A percentile compares a stretch with the other conserved stretches of the same genome.
These are phyloP conservation scores for Nigrograna mackinnonii DNA, from an alignment of 2,329 filamentous ascomycete species.

Conservation along the genomic window DNA sequence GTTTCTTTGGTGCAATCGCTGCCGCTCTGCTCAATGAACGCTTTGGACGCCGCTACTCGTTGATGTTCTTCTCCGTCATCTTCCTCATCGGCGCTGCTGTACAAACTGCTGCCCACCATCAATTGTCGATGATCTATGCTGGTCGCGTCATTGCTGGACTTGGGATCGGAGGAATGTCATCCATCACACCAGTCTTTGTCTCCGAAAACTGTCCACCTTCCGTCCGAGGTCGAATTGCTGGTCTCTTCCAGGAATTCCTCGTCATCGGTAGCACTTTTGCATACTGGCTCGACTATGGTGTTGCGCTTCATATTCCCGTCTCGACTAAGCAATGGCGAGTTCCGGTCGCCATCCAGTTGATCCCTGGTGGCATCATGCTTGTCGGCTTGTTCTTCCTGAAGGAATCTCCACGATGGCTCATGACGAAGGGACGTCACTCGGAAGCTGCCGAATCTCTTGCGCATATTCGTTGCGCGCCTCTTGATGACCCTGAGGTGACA, in stretches of 20 bases:
- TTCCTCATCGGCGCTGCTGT: conserved; percentile 41
- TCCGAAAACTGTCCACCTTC: conserved; percentile 59
- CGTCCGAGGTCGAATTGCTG: conserved; percentile 60
- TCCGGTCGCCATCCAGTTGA: conserved; percentile 52
- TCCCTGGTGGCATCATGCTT: conserved; percentile 33
- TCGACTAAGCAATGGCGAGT: conserved; percentile 63
- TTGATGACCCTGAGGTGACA: conserved; percentile 18
- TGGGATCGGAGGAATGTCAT: conserved; percentile 57
- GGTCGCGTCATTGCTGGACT: conserved; percentile 59
- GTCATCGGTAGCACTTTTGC: conserved; percentile 57
- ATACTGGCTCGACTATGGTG: conserved; percentile 40
- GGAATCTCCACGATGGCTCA: conserved; percentile 63
- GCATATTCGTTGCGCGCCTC: conserved; percentile 38
- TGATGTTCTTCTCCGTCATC: conserved; percentile 47
- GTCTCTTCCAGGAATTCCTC: conserved; percentile 63
- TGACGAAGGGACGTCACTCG: conserved; percentile 55
- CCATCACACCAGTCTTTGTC: conserved; percentile 61
- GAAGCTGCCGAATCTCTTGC: conserved; percentile 49
- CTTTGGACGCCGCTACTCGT: conserved; percentile 49
- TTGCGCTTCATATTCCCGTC: conserved; percentile 38
- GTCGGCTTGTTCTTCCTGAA: conserved; percentile 51
- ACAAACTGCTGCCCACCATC: conserved; percentile 31
- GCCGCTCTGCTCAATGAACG: conserved; percentile 48
- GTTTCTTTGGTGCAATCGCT: conserved; percentile 69
- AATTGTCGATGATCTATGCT: conserved; percentile 35